Base-by-base conservation (phyloP, 106 monocot species). In the Dactylorhiza incarnata region DNA sequence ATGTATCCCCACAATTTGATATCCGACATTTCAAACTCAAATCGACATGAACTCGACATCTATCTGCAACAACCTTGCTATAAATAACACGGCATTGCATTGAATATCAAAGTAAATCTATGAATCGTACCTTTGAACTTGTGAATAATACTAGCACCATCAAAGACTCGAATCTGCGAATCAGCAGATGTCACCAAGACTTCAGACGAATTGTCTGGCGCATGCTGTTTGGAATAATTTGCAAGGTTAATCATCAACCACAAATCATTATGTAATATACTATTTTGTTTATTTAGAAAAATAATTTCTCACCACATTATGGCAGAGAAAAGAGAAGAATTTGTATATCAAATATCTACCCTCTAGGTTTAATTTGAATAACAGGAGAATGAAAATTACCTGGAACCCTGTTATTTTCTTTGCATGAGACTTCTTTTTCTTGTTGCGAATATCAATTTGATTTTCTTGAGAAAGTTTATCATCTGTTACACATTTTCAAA, bases 351-450 rank as follows among this genome's bases (percentile, higher is more conserved):
- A 11, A 65, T 65, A 65, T 65, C 3, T 26, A 65, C 12, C 7
- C 19, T 62, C 22, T 62, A 1, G 20, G 23, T 77, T 13, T 25
- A 53, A 16, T n/a, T 5, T 56, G 51, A 78, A 45, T 12, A 62
- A 65, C 68, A 75, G 16, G 29, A 43, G 65, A 0, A 15, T 73
- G 52, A 7, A 29, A 45, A 68, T n/a, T 87, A 94, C 97, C 91
- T 97, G 94, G 76, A 99, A 89, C 5, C 97, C 97, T 14, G 94
- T 99, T 48, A 99, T 91, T 63, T 99, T 94, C 75, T 99, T 99
- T 17, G 87, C 81, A 80, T 82, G 77, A 6, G 87, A 82, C 75
- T 89, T 99, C 76, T 75, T 83, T 75, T 87, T 97, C 75, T 97
- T 97, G 80, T 73, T 85, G 9, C 75, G 73, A 19, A 94, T 75